phyloP scores from a whole-genome alignment of 306 rosid species.

The Cicer pinnatifidum region DNA sequence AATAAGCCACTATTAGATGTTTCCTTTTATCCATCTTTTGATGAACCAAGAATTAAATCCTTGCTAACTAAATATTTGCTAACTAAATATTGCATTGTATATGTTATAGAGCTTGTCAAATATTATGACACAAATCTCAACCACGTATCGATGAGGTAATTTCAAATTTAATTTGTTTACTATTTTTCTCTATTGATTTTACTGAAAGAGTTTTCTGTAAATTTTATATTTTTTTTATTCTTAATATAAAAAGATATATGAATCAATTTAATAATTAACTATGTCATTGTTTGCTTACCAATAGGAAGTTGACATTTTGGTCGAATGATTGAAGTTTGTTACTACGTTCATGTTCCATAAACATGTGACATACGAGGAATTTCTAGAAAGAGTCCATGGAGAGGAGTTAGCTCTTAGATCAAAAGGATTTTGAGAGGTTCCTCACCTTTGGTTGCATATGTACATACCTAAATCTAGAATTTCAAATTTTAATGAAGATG shows the following conservation, averaged over 20 bases:
- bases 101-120: slow-evolving; percentile 57
- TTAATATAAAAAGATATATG: no score
- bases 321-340: slow-evolving; percentile 47
- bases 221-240: no score
- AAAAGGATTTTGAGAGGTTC: slow-evolving; percentile 59
- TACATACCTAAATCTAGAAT: slow-evolving; percentile 69
- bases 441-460: slow-evolving; percentile 80
- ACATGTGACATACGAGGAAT: slow-evolving; percentile 57
- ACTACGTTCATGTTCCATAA: slow-evolving; percentile 53
- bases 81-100: slow-evolving; percentile 56
- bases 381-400: slow-evolving; percentile 54
- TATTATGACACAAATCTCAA: slow-evolving; percentile 50
- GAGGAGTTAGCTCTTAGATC: slow-evolving; percentile 48
- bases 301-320: slow-evolving; percentile 48
- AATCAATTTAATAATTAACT: no score
- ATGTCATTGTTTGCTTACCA: background rate
- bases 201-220: no score
- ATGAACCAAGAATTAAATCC: slow-evolving; percentile 56
- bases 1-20: slow-evolving; percentile 52
- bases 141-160: slow-evolving; percentile 48
- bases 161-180: background rate
- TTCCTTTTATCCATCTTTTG: slow-evolving; percentile 59
- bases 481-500: slow-evolving; percentile 56
- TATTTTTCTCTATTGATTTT: background rate
- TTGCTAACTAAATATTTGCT: slow-evolving; percentile 54